Base-by-base conservation (phyloP, 805 yeast genomes). In the Spathaspora arborariae region DNA sequence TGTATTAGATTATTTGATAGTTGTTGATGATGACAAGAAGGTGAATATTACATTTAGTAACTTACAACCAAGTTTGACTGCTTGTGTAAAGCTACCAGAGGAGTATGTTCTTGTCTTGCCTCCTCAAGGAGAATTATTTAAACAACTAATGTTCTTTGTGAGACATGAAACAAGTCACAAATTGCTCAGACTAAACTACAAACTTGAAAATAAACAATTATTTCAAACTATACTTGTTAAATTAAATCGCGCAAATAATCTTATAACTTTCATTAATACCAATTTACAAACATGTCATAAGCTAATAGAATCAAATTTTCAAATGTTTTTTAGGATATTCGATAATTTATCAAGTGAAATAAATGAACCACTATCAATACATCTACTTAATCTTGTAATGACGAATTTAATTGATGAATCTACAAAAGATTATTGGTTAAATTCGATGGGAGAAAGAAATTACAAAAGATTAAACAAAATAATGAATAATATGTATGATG, bases 371-470 rank as follows among this genome's bases (percentile, higher is more conserved):
- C 6, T 20, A 2, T 19, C 18, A 16, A 2, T 7, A 20, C 18
- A 45, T 22, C 26, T 48, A 8, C 35, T 11, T 26, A 45, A 48
- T 39, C 27, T 48, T 7, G 33, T 42, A 11, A 56, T 81, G 3
- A 79, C 86, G 0, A 85, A 85, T 1, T 65, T 78, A 44, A 68
- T 82, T 48, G 72, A 80, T 1, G 70, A 66, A 11, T 62, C 70
- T 0, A 64, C 80, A 1, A 74, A 72, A 48, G 81, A 79, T 46
- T 85, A 82, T 81, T 65, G 86, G 56, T 72, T 78, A 19, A 82
- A 83, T 53, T 79, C 81, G 41, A 65, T 85, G 27, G 90, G 88
- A 0, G 89, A 84, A 50, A 67, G 85, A 50, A 87, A 87, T 22
- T 59, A 79, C 16, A 79, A 76, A 50, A 70, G 79, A 52, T 78